Evolutionary conservation across 345 rosid species (phyloP).

Genomic region (Eucalyptus curtisii): DNA sequence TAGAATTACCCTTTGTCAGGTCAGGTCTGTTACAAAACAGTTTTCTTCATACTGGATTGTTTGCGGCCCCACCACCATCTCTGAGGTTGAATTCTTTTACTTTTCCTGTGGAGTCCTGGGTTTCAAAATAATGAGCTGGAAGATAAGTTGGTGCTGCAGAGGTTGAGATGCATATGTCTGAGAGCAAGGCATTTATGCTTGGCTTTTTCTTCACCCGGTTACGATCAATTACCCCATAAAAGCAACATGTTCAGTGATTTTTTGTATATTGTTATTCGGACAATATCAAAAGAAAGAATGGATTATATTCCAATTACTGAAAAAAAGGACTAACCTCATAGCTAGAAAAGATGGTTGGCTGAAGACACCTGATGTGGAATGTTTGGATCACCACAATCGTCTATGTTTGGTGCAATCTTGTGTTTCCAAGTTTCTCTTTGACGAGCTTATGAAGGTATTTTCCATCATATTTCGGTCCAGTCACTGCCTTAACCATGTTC

Average conservation of each 20-base stretch:
- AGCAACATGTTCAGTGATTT: neutral
- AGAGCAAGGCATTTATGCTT: neutral
- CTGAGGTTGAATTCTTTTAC: conserved; percentile 15
- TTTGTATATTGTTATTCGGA: neutral
- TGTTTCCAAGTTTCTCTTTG: conserved; percentile 6
- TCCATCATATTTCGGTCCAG: conserved; percentile 20
- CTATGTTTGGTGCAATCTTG: conserved; percentile 7
- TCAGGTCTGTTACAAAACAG: neutral
- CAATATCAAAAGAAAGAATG: neutral
- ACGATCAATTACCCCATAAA: neutral
- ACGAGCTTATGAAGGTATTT: conserved; percentile 5
- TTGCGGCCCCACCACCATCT: conserved; percentile 29
- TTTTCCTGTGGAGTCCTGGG: neutral
- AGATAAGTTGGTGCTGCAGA: conserved; percentile 21
- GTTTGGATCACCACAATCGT: conserved; percentile 22
- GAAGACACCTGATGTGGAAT: conserved; percentile 17
- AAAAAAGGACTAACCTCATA: neutral
- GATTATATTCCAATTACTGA: neutral
- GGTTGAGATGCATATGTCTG: conserved; percentile 6
- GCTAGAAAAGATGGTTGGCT: conserved; percentile 17
- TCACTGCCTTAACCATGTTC: neutral
- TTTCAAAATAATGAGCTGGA: conserved; percentile 13
- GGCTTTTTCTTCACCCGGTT: neutral
- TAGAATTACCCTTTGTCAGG: neutral
- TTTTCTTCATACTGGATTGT: conserved; percentile 7